phyloP scores from a whole-genome alignment of 352 stramenopile species.

The Phytophthora europaea region DNA sequence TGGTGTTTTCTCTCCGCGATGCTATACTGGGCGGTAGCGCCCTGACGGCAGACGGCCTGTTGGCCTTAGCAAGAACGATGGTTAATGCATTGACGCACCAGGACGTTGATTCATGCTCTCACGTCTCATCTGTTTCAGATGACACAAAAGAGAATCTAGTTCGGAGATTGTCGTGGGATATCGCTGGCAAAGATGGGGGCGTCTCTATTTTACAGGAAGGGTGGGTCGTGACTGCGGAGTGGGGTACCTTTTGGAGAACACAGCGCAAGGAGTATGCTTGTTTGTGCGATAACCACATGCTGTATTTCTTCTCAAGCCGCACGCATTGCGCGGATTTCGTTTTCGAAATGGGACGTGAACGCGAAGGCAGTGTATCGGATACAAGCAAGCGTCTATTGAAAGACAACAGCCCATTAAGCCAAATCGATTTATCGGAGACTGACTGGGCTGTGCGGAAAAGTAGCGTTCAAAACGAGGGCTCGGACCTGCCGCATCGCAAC shows the following conservation, averaged over 20 bases:
- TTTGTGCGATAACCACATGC: conserved; percentile 64
- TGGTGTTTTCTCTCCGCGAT: conserved; percentile 44
- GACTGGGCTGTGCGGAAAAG: conserved; percentile 65
- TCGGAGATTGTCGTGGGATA: conserved; percentile 35
- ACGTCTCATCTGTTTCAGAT: neutral
- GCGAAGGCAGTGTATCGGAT: conserved; percentile 29
- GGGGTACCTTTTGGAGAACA: conserved; percentile 74
- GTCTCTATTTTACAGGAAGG: conserved; percentile 46
- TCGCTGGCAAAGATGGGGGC: conserved; percentile 36
- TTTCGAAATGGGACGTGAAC: conserved; percentile 54
- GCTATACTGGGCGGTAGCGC: conserved; percentile 24
- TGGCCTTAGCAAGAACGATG: conserved; percentile 25
- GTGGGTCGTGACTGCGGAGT: conserved; percentile 68
- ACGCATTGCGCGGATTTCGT: conserved; percentile 65
- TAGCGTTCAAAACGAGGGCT: conserved; percentile 35
- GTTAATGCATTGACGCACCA: conserved; percentile 13
- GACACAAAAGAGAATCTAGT: conserved; percentile 24
- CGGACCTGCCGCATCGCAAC: conserved; percentile 39
- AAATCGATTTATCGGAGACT: conserved; percentile 54
- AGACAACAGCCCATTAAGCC: conserved; percentile 47
- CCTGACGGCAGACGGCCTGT: conserved; percentile 15
- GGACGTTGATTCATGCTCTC: neutral
- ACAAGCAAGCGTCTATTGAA: conserved; percentile 58
- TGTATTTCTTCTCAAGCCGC: conserved; percentile 65
- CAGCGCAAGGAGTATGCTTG: conserved; percentile 68